A percentile compares a stretch with the other conserved stretches of the same genome.
These are phyloP conservation scores for Mortierella sp. DNA, from an alignment of 371 early-diverging fungal species.

Conservation along the genomic window DNA sequence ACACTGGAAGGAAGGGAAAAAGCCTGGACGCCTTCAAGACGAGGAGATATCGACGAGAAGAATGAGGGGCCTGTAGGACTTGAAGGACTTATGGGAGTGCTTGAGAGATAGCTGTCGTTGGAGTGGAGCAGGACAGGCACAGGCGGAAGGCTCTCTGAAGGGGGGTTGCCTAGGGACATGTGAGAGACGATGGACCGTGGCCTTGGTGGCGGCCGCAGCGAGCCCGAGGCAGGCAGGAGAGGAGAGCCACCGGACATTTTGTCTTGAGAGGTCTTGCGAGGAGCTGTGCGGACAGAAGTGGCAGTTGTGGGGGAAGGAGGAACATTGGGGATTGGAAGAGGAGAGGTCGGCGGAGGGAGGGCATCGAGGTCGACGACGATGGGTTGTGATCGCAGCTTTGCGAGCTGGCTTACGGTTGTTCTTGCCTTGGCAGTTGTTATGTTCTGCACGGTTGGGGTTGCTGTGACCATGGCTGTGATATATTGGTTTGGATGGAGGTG, in stretches of 20 bases:
- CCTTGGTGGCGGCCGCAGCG: constrained; percentile 51
- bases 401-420: constrained; percentile 12
- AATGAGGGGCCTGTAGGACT: constrained; percentile 29
- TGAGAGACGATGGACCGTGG: constrained; percentile 47
- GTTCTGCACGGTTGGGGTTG: constrained; percentile 18
- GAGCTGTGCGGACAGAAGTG: constrained; percentile 24
- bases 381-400: constrained; percentile 30
- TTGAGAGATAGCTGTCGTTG: constrained; percentile 30
- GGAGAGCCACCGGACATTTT: constrained; percentile 16
- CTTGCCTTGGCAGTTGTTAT: constrained; percentile 15
- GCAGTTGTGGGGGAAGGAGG: neutral
- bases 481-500: neutral
- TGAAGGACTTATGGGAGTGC: constrained; percentile 42
- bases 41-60: constrained; percentile 24
- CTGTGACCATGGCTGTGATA: constrained; percentile 39
- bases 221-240: neutral
- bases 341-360: constrained; percentile 47
- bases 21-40: constrained; percentile 12
- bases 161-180: constrained; percentile 38
- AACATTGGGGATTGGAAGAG: constrained; percentile 36
- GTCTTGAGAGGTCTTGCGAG: constrained; percentile 22
- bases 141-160: constrained; percentile 48
- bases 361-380: constrained; percentile 40
- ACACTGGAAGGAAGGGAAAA: constrained; percentile 14
- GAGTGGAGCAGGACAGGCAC: constrained; percentile 46